These are phyloP conservation scores for Fusarium nygamai DNA, from an alignment of 2,329 filamentous ascomycete species.

Conservation along the genomic window DNA sequence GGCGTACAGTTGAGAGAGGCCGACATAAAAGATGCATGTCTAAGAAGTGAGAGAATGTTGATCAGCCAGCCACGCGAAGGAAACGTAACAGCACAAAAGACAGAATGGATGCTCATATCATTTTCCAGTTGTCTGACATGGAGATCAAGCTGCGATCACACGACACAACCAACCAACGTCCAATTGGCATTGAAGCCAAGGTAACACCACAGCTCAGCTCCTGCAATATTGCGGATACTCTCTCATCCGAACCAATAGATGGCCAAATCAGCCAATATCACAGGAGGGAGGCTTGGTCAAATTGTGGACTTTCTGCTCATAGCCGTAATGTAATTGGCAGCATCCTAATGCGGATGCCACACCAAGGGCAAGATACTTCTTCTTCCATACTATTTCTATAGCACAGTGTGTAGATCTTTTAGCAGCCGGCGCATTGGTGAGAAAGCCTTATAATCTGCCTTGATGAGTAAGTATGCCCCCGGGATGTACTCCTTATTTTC, in stretches of 20 bases:
- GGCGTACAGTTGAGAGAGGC: neutral
- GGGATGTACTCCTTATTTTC: neutral
- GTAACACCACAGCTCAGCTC: neutral
- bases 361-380: neutral
- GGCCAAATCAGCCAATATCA: neutral
- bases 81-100: neutral
- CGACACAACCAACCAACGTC: neutral
- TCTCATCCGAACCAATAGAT: neutral
- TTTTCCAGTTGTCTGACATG: fast-evolving
- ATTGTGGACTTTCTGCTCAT: too few relatives aligned
- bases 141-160: neutral
- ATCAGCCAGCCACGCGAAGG: too few relatives aligned
- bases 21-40: too few relatives aligned
- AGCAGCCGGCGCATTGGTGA: neutral
- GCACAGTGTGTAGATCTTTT: fast-evolving
- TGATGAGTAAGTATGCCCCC: fast-evolving
- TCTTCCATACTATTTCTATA: neutral
- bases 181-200: neutral
- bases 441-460: neutral
- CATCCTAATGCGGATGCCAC: neutral
- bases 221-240: neutral
- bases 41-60: too few relatives aligned
- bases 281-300: neutral
- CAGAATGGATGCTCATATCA: neutral
- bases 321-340: neutral